phyloP scores from a whole-genome alignment of 495 filamentous ascomycete species.

The Hypoxylon fragiforme region DNA sequence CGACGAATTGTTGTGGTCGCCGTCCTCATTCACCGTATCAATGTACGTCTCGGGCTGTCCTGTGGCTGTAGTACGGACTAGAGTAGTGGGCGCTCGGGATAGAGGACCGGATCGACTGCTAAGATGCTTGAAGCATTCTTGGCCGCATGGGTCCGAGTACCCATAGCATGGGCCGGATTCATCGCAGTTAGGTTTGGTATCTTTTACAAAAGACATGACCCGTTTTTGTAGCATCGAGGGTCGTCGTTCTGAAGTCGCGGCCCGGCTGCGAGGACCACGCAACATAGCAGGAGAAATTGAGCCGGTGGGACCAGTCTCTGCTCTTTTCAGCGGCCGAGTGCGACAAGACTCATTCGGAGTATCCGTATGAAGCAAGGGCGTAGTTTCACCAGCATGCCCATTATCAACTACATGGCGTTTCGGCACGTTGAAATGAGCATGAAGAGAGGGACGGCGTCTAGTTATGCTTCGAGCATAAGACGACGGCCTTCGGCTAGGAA shows the following conservation, averaged over 20 bases:
- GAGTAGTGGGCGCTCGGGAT: constrained; percentile 26
- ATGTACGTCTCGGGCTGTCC: constrained; percentile 22
- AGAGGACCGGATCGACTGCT: constrained; percentile 31
- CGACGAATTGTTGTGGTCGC: constrained; percentile 20
- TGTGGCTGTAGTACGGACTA: constrained; percentile 31
- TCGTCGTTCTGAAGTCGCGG: constrained; percentile 39
- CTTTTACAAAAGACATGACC: constrained; percentile 67
- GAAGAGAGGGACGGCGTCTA: constrained; percentile 9
- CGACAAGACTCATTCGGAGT: constrained; percentile 7
- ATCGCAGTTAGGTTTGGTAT: constrained; percentile 70
- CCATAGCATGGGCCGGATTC: constrained; percentile 78
- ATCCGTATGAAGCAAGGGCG: constrained; percentile 39
- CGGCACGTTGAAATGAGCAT: constrained; percentile 9
- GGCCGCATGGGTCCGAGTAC: constrained; percentile 81
- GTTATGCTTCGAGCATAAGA: constrained; percentile 30
- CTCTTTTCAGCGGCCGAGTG: constrained; percentile 18
- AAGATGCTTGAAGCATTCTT: constrained; percentile 71
- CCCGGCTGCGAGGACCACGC: constrained; percentile 16
- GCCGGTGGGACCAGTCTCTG: constrained; percentile 27
- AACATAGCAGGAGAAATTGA: neutral
- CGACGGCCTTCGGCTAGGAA: constrained; percentile 31
- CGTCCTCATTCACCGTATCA: constrained; percentile 34
- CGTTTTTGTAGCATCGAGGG: constrained; percentile 54
- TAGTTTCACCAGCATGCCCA: constrained; percentile 37
- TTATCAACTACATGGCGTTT: constrained; percentile 26